Evolutionary conservation across 495 filamentous ascomycete genomes (phyloP).

Genomic region (Aspergillus steynii): DNA sequence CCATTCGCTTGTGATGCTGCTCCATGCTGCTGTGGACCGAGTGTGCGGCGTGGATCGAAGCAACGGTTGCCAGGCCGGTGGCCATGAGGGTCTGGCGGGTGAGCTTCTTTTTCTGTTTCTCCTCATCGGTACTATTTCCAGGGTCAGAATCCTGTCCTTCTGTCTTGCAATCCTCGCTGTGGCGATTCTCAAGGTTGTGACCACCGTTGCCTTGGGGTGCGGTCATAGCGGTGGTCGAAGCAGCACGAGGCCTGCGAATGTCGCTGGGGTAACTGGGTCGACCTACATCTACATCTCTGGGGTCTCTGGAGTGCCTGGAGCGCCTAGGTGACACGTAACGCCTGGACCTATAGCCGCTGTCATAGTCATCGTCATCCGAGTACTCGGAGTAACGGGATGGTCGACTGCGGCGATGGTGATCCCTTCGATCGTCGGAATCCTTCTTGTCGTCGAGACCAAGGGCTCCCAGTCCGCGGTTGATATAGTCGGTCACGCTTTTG

Average conservation of each 20-base stretch:
- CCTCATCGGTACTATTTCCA: conserved; percentile 76
- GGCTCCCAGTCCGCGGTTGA: conserved; percentile 54
- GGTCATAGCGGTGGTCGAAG: conserved; percentile 8
- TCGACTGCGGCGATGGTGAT: conserved; percentile 39
- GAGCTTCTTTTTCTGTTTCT: conserved; percentile 72
- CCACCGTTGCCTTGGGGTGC: conserved; percentile 19
- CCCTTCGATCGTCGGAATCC: conserved; percentile 27
- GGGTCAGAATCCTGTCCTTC: conserved; percentile 53
- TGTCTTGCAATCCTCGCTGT: conserved; percentile 28
- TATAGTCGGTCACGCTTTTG: conserved; percentile 59
- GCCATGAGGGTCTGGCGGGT: conserved; percentile 82
- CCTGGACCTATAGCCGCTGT: conserved; percentile 52
- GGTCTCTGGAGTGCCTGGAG: conserved; percentile 49
- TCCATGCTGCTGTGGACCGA: conserved; percentile 75
- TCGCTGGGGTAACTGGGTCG: conserved; percentile 20
- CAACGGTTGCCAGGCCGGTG: conserved; percentile 79
- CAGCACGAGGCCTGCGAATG: neutral
- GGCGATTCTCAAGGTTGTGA: conserved; percentile 31
- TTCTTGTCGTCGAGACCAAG: conserved; percentile 51
- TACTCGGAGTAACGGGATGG: conserved; percentile 47
- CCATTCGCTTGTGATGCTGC: conserved; percentile 67
- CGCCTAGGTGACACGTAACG: conserved; percentile 37
- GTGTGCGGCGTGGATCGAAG: conserved; percentile 86
- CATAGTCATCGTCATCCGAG: conserved; percentile 20
- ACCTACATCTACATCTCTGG: conserved; percentile 36